phyloP scores from a whole-genome alignment of 495 filamentous ascomycete species.

The Ascobolus immersus region DNA sequence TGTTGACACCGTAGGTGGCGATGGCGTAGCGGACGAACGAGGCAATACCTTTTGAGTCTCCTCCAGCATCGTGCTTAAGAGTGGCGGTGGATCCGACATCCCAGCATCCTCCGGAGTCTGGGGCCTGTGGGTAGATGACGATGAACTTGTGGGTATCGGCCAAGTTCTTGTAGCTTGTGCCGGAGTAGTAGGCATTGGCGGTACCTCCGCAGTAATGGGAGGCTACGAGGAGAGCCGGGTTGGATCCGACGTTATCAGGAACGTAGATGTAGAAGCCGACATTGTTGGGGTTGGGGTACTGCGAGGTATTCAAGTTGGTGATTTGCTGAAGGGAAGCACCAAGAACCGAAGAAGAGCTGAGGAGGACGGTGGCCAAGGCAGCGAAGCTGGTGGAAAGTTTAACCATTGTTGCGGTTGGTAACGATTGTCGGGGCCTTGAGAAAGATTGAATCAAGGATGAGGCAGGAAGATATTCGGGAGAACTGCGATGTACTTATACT shows the following conservation, averaged over 20 bases:
- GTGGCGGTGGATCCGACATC: slow-evolving; percentile 30
- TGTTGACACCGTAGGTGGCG: slow-evolving; percentile 24
- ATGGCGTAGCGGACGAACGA: slow-evolving; percentile 34
- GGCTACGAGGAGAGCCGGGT: slow-evolving; percentile 27
- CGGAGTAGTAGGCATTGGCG: slow-evolving; percentile 24
- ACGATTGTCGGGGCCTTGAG: no score
- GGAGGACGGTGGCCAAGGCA: no score
- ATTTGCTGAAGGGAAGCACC: background rate
- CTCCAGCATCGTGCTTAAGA: slow-evolving; percentile 31
- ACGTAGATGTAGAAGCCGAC: slow-evolving; percentile 14
- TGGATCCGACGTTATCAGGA: slow-evolving; percentile 25
- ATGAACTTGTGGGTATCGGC: slow-evolving; percentile 31
- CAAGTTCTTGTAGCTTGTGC: slow-evolving; percentile 22
- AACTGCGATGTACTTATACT: no score
- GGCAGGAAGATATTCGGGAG: no score
- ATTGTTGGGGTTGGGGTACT: slow-evolving; percentile 4
- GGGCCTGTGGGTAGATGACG: slow-evolving; percentile 29
- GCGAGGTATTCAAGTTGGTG: slow-evolving; percentile 5
- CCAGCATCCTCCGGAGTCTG: slow-evolving; percentile 29
- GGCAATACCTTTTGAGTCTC: slow-evolving; percentile 31
- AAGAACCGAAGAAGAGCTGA: no score
- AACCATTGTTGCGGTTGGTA: no score
- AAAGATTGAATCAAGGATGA: no score
- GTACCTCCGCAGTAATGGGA: slow-evolving; percentile 32
- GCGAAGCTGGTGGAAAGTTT: no score